Evolutionary conservation across 352 stramenopile genomes (phyloP), one percentile per base, ranked within the genome.

Genomic region (Phytopythium chamaehyphon): DNA sequence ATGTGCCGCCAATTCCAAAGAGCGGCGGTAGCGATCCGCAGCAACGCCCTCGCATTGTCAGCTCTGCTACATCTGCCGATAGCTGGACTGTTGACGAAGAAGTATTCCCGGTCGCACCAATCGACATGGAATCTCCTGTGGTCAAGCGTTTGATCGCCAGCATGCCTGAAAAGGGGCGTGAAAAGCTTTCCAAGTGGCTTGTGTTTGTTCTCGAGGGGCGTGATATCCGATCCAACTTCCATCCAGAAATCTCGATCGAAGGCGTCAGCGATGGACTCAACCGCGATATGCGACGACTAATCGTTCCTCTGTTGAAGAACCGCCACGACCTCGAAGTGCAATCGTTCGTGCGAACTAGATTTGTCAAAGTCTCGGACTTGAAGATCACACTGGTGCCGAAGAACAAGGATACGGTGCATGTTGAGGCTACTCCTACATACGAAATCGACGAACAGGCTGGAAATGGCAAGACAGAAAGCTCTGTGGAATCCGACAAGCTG

Each of bases 111-210:
- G 57, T 82, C 37, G 76, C 70, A 1, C 79, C 76, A 9, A 84
- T 90, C 40, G 68, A 86, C 47, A 85, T 90, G 76, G 79, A 90
- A 31, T 90, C 79, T n/a, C 72, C 76, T 7, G 72, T 90, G 12
- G 69, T 88, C 5, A 72, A 90, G 59, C 72, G 73, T 0, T 54
- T 90, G 36, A 82, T 88, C 45, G 60, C 60, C n/a, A 83, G 56
- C 40, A 81, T 90, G 72, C 76, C 76, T 1, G 79, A 83, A 37
- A 75, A 62, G 54, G 71, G 79, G 0, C 67, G 70, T 38, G 71
- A 80, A 56, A 88, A 87, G 47, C 77, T 90, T 44, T 66, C 68
- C 16, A 88, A 90, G 46, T 90, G 78, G 78, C 68, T 90, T 35
- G 64, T 64, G 21, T 90, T 87, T 40, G 75, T 90, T 21, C 57